phyloP scores from a whole-genome alignment of 176 grass and related monocot species.

The Calamus simplicifolius region DNA sequence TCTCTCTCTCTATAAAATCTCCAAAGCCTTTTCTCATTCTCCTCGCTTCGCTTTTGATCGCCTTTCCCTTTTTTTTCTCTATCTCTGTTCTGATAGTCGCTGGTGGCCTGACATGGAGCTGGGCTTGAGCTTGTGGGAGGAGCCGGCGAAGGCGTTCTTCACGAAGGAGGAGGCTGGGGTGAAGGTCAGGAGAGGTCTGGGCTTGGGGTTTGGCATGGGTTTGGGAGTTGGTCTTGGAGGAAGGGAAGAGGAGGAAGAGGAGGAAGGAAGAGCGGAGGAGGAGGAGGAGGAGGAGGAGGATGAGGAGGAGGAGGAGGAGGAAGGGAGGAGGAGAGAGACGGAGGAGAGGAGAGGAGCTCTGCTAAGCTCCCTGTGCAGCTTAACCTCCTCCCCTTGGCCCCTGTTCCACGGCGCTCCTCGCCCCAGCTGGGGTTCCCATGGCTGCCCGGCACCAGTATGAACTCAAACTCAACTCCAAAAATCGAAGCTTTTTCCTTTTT shows the following conservation, averaged over 20 bases:
- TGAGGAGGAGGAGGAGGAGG: too few species aligned
- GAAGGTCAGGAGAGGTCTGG: not conserved
- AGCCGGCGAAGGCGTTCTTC: not conserved
- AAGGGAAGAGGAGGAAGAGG: too few species aligned
- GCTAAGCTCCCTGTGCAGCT: not conserved
- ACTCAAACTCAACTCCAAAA: not conserved
- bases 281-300: not conserved
- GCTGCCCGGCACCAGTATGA: conserved; percentile 1
- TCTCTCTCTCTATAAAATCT: conserved; percentile 5
- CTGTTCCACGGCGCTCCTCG: not conserved
- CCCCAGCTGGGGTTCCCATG: not conserved
- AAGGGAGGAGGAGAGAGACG: not conserved
- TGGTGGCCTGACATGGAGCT: conserved; percentile 4
- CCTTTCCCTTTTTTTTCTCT: not conserved
- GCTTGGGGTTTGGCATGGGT: not conserved
- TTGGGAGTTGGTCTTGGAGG: not conserved
- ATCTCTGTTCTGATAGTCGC: not conserved
- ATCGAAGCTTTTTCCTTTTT: too few species aligned
- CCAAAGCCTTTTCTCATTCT: not conserved
- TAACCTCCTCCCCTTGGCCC: conserved; percentile 6
- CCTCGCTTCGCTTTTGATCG: not conserved
- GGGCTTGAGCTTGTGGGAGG: conserved; percentile 10
- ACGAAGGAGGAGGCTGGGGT: not conserved
- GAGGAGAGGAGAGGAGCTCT: not conserved
- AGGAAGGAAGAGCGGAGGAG: not conserved